Percentiles rank a stretch among this genome's conserved stretches.
Conservation (phyloP, 169 alveolate genomes). For the Plasmodium malariae region DNA sequence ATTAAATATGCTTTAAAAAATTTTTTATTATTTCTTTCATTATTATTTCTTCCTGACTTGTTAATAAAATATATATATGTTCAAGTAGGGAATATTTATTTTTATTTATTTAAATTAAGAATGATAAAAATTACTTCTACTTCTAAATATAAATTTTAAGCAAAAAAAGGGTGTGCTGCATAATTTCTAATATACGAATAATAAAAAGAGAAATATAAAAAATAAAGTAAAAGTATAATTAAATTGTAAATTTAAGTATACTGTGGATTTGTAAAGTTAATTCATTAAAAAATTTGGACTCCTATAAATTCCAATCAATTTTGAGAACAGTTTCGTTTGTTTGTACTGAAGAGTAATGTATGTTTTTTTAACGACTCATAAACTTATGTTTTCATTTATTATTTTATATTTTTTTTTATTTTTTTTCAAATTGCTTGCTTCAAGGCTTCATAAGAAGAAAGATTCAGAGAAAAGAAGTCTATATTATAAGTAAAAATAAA, state of each 20-base stretch:
- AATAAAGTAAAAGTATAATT: too few species aligned
- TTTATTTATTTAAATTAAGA: too few species aligned
- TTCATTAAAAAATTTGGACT: not conserved
- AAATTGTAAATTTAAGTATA: too few species aligned
- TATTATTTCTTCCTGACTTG: not conserved
- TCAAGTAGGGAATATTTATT: not conserved
- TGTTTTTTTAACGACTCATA: not conserved
- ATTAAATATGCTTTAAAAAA: too few species aligned
- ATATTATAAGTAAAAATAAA: not conserved
- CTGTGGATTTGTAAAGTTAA: too few species aligned
- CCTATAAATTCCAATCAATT: not conserved
- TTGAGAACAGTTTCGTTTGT: not conserved
- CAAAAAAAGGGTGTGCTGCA: too few species aligned
- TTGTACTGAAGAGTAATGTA: too few species aligned
- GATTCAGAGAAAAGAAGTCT: not conserved
- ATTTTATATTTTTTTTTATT: too few species aligned
- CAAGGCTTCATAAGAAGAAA: not conserved
- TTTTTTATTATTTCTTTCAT: not conserved
- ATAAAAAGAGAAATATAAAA: too few species aligned
- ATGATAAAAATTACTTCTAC: not conserved
- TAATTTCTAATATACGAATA: too few species aligned
- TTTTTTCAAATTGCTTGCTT: not conserved
- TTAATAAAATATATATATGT: not conserved
- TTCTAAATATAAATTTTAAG: too few species aligned
- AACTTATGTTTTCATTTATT: not conserved